Conservation (phyloP, 2,329 filamentous ascomycete species). For the Zalaria obscura region DNA sequence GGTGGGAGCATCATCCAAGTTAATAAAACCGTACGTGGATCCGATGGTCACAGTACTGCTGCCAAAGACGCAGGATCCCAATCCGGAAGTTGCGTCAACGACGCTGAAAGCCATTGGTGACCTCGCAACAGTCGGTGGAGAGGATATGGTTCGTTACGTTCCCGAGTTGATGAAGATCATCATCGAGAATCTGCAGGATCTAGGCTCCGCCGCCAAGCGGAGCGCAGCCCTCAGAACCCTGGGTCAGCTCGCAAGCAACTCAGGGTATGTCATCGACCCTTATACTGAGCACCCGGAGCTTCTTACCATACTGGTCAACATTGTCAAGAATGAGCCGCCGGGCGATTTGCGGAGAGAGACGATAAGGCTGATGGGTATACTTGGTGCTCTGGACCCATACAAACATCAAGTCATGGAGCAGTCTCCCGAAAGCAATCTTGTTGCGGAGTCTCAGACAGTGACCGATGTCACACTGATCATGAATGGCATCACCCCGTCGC, state of each 20-base stretch:
- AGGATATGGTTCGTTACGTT: constrained; percentile 87
- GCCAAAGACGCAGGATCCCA: constrained; percentile 76
- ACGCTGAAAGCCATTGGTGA: constrained; percentile 94
- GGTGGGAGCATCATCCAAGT: constrained; percentile 78
- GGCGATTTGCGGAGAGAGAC: constrained; percentile 81
- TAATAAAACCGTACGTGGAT: constrained; percentile 94
- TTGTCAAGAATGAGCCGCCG: constrained; percentile 84
- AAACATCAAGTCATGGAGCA: constrained; percentile 89
- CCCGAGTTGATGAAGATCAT: constrained; percentile 89
- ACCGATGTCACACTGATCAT: constrained; percentile 97
- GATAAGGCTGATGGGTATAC: constrained; percentile 89
- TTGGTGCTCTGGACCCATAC: constrained; percentile 90
- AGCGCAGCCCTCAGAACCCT: constrained; percentile 84
- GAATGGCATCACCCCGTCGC: constrained; percentile 89
- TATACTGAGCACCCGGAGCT: constrained; percentile 92
- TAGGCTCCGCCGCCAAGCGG: constrained; percentile 78
- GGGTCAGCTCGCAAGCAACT: constrained; percentile 86
- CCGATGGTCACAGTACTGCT: constrained; percentile 92
- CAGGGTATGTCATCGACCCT: constrained; percentile 92
- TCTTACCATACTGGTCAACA: constrained; percentile 80
- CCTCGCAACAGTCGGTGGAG: constrained; percentile 81
- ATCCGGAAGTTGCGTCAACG: constrained; percentile 79
- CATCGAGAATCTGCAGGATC: constrained; percentile 83
- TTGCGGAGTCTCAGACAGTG: constrained; percentile 51
- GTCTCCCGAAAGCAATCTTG: constrained; percentile 65